Conservation (phyloP, 2,329 filamentous ascomycete genomes). For the Colletotrichum sp. region DNA sequence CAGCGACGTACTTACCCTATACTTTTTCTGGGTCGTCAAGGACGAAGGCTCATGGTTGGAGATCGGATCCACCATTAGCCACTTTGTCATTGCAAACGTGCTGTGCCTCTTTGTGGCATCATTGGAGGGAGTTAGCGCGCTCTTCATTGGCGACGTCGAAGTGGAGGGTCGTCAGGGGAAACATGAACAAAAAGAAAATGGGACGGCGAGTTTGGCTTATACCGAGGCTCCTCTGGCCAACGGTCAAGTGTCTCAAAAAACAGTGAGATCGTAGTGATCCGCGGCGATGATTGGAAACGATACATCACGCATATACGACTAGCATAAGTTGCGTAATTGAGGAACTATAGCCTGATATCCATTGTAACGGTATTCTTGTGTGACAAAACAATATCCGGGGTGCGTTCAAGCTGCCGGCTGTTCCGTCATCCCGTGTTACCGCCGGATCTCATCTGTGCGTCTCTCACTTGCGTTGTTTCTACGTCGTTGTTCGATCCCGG, state of each 20-base stretch:
- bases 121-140: constrained; percentile 83
- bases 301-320: not conserved
- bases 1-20: constrained; percentile 88
- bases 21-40: constrained; percentile 97
- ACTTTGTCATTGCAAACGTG: constrained; percentile 91
- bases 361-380: not conserved
- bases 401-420: not conserved
- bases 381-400: not conserved
- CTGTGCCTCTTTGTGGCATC: constrained; percentile 90
- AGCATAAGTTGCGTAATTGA: not conserved
- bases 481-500: not conserved
- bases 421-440: not conserved
- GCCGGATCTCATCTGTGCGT: not conserved
- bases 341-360: not conserved
- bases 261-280: not conserved
- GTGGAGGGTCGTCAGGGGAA: constrained; percentile 41
- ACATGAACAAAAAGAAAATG: not conserved
- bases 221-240: not conserved
- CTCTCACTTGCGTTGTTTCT: not conserved
- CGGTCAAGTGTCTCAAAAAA: not conserved
- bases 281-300: not conserved
- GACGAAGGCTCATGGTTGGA: constrained; percentile 98
- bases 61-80: constrained; percentile 94
- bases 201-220: not conserved
- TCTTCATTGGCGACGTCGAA: constrained; percentile 82